Evolutionary conservation across 129 eudicot genomes (phyloP).

Genomic region (Artemisia annua): DNA sequence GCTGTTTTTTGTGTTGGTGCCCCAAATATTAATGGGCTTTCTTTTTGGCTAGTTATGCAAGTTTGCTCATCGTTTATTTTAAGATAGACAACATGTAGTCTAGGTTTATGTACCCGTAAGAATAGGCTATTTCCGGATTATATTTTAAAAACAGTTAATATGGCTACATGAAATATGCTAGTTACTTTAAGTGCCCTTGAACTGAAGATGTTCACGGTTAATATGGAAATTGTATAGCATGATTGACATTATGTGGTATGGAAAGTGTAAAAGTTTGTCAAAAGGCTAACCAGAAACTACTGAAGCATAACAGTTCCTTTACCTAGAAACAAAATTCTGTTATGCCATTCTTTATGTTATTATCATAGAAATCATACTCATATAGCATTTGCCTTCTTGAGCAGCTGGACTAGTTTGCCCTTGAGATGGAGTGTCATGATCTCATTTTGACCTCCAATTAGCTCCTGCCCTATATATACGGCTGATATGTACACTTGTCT

Average conservation of each 20-base stretch:
- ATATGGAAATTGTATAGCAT: neutral
- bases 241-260: constrained; percentile 22
- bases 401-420: constrained; percentile 46
- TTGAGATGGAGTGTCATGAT: constrained; percentile 49
- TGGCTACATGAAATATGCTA: neutral
- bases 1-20: too few species aligned
- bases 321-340: constrained; percentile 24
- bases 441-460: constrained; percentile 46
- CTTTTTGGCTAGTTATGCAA: too few species aligned
- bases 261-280: constrained; percentile 12
- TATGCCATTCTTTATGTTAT: constrained; percentile 4
- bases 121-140: too few species aligned
- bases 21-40: too few species aligned
- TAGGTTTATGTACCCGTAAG: too few species aligned
- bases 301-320: constrained; percentile 14
- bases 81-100: too few species aligned
- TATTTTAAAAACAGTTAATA: neutral
- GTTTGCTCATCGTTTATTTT: too few species aligned
- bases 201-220: constrained; percentile 6
- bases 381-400: constrained; percentile 58
- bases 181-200: neutral
- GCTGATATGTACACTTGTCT: constrained; percentile 52
- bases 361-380: constrained; percentile 25
- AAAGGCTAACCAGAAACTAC: constrained; percentile 24
- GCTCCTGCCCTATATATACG: constrained; percentile 47